Conservation (phyloP, 2,329 filamentous ascomycete species). For the Diaporthe capsici region DNA sequence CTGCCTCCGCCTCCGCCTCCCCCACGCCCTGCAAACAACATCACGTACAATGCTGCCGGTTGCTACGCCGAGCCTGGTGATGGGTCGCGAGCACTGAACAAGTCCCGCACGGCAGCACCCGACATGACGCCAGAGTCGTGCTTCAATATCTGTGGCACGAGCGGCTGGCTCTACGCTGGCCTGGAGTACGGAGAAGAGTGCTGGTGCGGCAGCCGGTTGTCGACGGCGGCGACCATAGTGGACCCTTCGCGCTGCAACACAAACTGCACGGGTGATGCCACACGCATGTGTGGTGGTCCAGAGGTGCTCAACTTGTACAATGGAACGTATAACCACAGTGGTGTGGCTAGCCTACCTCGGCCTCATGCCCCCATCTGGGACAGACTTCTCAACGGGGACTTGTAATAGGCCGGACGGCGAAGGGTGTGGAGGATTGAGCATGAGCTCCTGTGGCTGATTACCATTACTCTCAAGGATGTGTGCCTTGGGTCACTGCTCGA, state of each 20-base stretch:
- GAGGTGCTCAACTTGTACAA: neutral
- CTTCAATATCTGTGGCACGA: constrained; percentile 22
- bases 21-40: neutral
- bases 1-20: neutral
- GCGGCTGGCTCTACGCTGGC: constrained; percentile 4
- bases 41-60: neutral
- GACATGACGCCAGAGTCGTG: constrained; percentile 14
- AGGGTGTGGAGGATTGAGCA: no score
- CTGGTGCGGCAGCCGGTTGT: constrained; percentile 11
- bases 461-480: neutral
- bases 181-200: constrained; percentile 31
- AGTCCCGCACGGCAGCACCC: neutral
- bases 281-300: neutral
- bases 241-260: constrained; percentile 17
- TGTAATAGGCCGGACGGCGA: neutral
- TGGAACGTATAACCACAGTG: neutral
- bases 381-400: neutral
- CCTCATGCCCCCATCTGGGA: neutral
- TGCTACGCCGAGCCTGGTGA: constrained; percentile 18
- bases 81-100: neutral
- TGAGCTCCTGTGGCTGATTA: neutral
- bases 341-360: neutral
- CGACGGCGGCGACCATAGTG: neutral
- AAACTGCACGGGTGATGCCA: constrained; percentile 11
- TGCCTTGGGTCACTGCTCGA: neutral